Conservation (phyloP, 495 filamentous ascomycete species). For the Jackrogersella minutella region DNA sequence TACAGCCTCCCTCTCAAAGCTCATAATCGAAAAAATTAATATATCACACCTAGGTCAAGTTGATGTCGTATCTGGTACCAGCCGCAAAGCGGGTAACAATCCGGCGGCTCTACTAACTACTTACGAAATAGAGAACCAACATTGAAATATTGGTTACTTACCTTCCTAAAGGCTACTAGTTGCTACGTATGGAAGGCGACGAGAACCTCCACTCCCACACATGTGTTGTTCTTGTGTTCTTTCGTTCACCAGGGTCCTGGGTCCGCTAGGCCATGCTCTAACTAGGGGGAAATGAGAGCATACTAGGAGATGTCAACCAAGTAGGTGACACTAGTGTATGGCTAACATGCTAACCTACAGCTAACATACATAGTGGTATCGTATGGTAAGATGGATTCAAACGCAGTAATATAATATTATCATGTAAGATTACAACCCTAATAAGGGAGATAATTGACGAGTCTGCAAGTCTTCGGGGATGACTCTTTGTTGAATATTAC, state of each 20-base stretch:
- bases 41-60: not conserved
- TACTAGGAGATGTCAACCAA: not conserved
- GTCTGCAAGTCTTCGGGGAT: not conserved
- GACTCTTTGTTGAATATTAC: too few relatives aligned
- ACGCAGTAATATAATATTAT: not conserved
- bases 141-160: not conserved
- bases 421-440: not conserved
- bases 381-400: not conserved
- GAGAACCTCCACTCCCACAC: constrained; percentile 12
- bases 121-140: constrained; percentile 17
- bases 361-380: not conserved
- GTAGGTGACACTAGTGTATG: not conserved
- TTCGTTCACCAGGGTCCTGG: not conserved
- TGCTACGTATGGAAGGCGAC: not conserved
- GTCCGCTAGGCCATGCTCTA: constrained; percentile 1
- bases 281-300: not conserved
- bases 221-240: not conserved
- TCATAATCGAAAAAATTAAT: not conserved
- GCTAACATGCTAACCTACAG: constrained; percentile 2
- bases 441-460: not conserved
- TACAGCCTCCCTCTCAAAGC: not conserved
- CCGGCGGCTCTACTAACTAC: constrained; percentile 16
- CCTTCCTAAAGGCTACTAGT: not conserved
- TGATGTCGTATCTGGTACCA: not conserved
- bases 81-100: not conserved